phyloP scores from a whole-genome alignment of 192 early-diverging fungal species.

The Umbelopsis ramanniana region DNA sequence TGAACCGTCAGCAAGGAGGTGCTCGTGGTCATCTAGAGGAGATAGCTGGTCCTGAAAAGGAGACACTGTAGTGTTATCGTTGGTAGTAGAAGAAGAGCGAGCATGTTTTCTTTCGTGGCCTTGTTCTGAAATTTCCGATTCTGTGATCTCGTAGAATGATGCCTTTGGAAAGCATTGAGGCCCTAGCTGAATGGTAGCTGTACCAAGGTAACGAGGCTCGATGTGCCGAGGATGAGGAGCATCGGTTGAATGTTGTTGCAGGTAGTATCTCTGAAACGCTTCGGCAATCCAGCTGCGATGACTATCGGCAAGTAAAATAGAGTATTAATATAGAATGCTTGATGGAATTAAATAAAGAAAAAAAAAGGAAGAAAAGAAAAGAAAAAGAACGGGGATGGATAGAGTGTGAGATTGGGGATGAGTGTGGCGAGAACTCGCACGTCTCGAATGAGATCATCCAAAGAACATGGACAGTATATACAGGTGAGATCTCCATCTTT shows the following conservation, averaged over 20 bases:
- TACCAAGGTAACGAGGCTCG: constrained; percentile 36
- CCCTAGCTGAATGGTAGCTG: constrained; percentile 50
- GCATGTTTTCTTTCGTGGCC: constrained; percentile 1
- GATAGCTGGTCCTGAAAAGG: constrained; percentile 17
- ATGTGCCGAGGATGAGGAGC: constrained; percentile 16
- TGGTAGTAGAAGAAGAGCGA: constrained; percentile 11
- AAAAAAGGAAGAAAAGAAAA: too few species aligned
- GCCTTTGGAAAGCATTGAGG: constrained; percentile 49
- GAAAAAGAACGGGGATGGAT: not conserved
- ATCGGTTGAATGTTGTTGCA: not conserved
- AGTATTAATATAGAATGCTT: too few species aligned
- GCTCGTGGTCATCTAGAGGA: constrained; percentile 17
- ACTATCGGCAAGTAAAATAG: not conserved
- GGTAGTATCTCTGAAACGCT: constrained; percentile 24
- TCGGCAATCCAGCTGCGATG: constrained; percentile 24
- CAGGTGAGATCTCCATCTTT: too few species aligned
- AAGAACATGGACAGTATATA: not conserved
- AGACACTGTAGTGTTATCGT: not conserved
- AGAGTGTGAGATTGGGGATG: not conserved
- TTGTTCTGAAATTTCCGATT: constrained; percentile 24
- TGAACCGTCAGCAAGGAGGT: not conserved
- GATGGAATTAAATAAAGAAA: too few species aligned
- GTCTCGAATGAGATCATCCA: not conserved
- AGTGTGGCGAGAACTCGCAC: not conserved
- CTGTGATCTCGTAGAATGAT: constrained; percentile 40